These are phyloP conservation scores for Aspergillus sparsus DNA, from an alignment of 495 filamentous ascomycete genomes.

Conservation along the genomic window DNA sequence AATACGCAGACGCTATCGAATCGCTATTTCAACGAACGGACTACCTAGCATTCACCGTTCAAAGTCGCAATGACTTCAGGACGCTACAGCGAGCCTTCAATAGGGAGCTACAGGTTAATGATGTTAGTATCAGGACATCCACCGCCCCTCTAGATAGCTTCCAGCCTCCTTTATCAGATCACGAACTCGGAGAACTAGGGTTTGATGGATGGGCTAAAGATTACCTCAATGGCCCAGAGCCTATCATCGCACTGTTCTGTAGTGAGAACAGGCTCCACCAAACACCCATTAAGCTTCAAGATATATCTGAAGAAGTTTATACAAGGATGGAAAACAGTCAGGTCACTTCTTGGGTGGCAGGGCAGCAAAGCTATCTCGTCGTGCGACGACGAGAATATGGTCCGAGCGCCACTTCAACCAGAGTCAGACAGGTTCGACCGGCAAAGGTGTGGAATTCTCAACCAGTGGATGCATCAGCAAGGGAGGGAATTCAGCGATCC, in stretches of 20 bases:
- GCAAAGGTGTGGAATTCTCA: conserved; percentile 75
- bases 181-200: conserved; percentile 60
- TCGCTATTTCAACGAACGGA: conserved; percentile 62
- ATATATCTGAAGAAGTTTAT: conserved; percentile 65
- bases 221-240: conserved; percentile 75
- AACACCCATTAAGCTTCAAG: conserved; percentile 62
- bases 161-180: conserved; percentile 50
- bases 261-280: conserved; percentile 62
- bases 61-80: conserved; percentile 70
- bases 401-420: conserved; percentile 63
- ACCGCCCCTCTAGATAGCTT: conserved; percentile 51
- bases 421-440: conserved; percentile 51
- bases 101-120: conserved; percentile 56
- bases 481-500: conserved; percentile 47
- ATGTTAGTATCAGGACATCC: conserved; percentile 65
- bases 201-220: conserved; percentile 80
- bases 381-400: conserved; percentile 74
- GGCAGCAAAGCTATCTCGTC: conserved; percentile 58
- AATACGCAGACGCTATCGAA: conserved; percentile 75
- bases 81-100: conserved; percentile 53
- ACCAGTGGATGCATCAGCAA: conserved; percentile 65
- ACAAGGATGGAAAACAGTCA: conserved; percentile 53
- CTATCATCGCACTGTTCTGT: conserved; percentile 86
- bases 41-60: conserved; percentile 73
- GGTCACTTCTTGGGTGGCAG: conserved; percentile 64